These are phyloP conservation scores for Cryomyces minteri DNA, from an alignment of 495 filamentous ascomycete species.

Conservation along the genomic window DNA sequence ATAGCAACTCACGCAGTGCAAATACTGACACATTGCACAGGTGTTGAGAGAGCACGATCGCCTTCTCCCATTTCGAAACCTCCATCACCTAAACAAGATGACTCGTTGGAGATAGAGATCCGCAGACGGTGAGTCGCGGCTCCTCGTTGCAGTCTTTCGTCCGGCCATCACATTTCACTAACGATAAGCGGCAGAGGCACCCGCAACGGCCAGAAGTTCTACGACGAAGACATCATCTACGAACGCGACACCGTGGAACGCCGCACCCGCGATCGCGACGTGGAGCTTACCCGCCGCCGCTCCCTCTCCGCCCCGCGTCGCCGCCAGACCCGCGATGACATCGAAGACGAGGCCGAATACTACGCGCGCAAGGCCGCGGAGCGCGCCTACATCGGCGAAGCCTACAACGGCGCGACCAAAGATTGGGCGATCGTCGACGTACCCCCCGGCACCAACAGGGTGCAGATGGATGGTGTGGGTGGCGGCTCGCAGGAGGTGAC, in stretches of 20 bases:
- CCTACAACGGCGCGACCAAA: constrained; percentile 43
- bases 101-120: constrained; percentile 31
- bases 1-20: not conserved
- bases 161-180: not conserved
- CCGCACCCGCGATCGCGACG: constrained; percentile 12
- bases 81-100: constrained; percentile 18
- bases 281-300: constrained; percentile 7
- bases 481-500: constrained; percentile 48
- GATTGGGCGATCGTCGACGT: constrained; percentile 68
- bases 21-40: constrained; percentile 1
- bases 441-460: constrained; percentile 57
- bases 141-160: not conserved
- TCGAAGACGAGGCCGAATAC: constrained; percentile 43
- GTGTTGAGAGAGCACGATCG: constrained; percentile 18
- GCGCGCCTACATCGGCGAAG: constrained; percentile 45
- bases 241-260: constrained; percentile 32
- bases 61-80: constrained; percentile 19
- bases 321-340: constrained; percentile 21
- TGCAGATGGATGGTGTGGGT: constrained; percentile 55
- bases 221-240: constrained; percentile 41
- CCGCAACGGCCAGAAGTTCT: constrained; percentile 13
- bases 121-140: constrained; percentile 20
- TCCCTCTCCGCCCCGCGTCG: constrained; percentile 16
- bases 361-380: constrained; percentile 41
- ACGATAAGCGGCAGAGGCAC: not conserved